Evolutionary conservation across 192 early-diverging fungal genomes (phyloP), one percentile per base, ranked within the genome.

Genomic region (Mortierella hygrophila): DNA sequence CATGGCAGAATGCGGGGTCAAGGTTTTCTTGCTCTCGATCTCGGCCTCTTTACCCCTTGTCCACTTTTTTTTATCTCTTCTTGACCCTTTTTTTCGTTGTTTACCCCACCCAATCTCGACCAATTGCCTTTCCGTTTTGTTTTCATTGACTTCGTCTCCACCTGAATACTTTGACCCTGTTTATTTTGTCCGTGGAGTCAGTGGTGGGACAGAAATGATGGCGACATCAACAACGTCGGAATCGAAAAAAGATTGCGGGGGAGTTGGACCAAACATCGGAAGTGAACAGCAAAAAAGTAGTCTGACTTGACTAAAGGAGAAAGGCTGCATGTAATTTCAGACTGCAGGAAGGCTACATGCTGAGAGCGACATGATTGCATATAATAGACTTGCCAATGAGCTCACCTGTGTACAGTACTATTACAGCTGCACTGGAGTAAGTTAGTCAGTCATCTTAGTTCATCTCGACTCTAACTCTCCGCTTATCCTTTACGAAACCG

Each of bases 1-100:
- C 75, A 76, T 46, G 82, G 82, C 52, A 20, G 44, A 84, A 79
- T 84, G 82, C 77, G 82, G 82, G 82, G 82, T 84, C 72, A 55
- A 75, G 71, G 76, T 82, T 74, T 15, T 46, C 10, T 6, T 40
- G 38, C 38, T 40, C 38, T 68, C 42, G 63, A 29, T 44, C 46
- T 32, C 65, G 29, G n/a, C 15, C 44, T 57, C 29, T 16, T 1
- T 13, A 3, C 21, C 72, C 32, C 2, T n/a, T 55, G 20, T 74
- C 72, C 72, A 74, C 73, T 74, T 72, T 72, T 72, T 72, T 46
- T 72, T 65, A n/a, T 11, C 23, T 65, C 11, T 7, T n/a, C 3
- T 65, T 42, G 21, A 41, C 69, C 41, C 41, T 70, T 73, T 69
- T 57, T 69, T 57, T 76, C 46, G 20, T 44, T 57, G 55, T 41